phyloP scores from a whole-genome alignment of 208 protist genomes.

The Leishmania braziliensis region DNA sequence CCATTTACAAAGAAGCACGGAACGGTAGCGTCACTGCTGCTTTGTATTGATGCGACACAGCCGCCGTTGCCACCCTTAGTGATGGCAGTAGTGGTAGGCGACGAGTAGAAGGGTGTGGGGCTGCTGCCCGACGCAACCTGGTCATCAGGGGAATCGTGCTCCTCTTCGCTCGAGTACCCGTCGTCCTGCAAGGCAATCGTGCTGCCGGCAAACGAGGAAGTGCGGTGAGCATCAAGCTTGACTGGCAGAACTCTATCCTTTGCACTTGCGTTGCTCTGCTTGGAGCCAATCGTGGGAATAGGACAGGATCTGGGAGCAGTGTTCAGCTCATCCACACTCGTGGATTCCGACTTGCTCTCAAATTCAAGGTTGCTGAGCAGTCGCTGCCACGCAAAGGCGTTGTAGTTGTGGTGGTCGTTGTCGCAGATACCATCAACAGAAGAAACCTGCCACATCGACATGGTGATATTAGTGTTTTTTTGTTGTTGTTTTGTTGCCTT shows the following conservation, averaged over 20 bases:
- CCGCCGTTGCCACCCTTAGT: neutral
- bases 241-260: neutral
- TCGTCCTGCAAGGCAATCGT: slow-evolving; percentile 8
- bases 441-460: slow-evolving; percentile 22
- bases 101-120: neutral
- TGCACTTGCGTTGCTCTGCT: neutral
- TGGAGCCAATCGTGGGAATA: neutral
- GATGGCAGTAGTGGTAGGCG: neutral
- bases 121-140: slow-evolving; percentile 3
- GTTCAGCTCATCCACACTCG: neutral
- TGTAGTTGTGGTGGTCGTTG: slow-evolving; percentile 2
- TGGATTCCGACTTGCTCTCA: slow-evolving; percentile 7
- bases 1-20: slow-evolving; percentile 26
- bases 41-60: neutral
- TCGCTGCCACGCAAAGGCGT: slow-evolving; percentile 23
- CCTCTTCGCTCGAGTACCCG: slow-evolving; percentile 25
- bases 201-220: neutral
- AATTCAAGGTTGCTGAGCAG: slow-evolving; percentile 21
- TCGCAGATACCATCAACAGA: neutral
- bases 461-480: neutral
- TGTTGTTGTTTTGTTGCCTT: neutral
- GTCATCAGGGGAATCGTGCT: slow-evolving; percentile 22
- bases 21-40: neutral
- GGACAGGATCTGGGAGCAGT: neutral
- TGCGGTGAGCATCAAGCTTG: neutral